Evolutionary conservation across 2,329 filamentous ascomycete genomes (phyloP).

Genomic region (Chaetomium sp.): DNA sequence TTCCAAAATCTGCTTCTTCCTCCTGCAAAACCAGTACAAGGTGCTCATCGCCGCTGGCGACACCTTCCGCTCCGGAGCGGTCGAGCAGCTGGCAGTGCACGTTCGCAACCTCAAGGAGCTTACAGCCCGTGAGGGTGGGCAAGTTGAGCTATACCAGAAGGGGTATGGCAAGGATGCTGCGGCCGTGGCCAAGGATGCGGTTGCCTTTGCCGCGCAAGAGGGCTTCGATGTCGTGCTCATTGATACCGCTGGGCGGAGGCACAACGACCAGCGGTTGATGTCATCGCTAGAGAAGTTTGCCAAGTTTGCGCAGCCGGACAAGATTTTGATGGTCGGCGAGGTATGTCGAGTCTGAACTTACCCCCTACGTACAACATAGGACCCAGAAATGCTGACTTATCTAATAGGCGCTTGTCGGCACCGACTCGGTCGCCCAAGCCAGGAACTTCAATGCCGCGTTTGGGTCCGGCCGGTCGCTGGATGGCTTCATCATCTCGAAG

Average conservation of each 20-base stretch:
- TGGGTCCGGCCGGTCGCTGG: conserved; percentile 75
- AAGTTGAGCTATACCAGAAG: conserved; percentile 92
- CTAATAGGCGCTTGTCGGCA: conserved; percentile 79
- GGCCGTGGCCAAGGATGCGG: conserved; percentile 90
- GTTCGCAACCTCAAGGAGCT: conserved; percentile 92
- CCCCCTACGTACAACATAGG: neutral
- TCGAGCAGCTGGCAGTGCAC: conserved; percentile 95
- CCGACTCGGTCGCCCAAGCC: conserved; percentile 92
- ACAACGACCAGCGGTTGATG: conserved; percentile 97
- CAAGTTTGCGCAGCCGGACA: conserved; percentile 92
- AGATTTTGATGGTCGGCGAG: conserved; percentile 92
- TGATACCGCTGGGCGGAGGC: conserved; percentile 89
- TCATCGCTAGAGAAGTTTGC: conserved; percentile 96
- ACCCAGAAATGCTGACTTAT: conserved; percentile 22
- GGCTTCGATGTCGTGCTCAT: conserved; percentile 93
- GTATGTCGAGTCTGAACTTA: conserved; percentile 37
- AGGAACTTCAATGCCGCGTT: conserved; percentile 95
- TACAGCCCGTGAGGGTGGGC: conserved; percentile 76
- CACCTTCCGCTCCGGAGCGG: conserved; percentile 94
- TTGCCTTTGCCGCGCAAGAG: conserved; percentile 73
- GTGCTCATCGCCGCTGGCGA: conserved; percentile 93
- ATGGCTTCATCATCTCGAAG: conserved; percentile 98
- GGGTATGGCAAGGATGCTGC: conserved; percentile 98
- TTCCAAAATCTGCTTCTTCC: conserved; percentile 96
- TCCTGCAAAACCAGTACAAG: conserved; percentile 95